A percentile compares a stretch with the other conserved stretches of the same genome.
These are phyloP conservation scores for Acacia acuminata DNA, from an alignment of 306 rosid genomes.

Conservation along the genomic window DNA sequence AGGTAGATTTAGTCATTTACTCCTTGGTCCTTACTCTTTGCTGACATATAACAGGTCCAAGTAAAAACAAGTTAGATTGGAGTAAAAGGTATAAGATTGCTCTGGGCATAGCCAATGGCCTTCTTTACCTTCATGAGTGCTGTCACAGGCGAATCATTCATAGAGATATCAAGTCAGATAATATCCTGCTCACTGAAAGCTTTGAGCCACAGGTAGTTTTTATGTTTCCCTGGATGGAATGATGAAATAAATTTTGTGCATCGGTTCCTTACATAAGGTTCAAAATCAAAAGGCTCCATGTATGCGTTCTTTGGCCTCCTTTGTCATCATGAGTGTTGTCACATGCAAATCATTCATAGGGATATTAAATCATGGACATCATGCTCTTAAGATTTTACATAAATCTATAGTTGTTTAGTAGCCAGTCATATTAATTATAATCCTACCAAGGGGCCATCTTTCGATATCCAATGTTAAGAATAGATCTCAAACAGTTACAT, in stretches of 20 bases:
- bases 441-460: background rate
- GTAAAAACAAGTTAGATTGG: constrained; percentile 65
- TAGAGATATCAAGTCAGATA: constrained; percentile 90
- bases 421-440: background rate
- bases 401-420: background rate
- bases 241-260: background rate
- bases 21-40: background rate
- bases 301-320: background rate
- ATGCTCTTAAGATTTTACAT: background rate
- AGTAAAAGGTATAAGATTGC: constrained; percentile 75
- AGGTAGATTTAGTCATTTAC: background rate
- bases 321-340: background rate
- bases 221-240: constrained; percentile 13
- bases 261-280: background rate
- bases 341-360: background rate
- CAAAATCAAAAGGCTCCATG: background rate
- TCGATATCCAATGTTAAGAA: background rate
- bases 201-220: constrained; percentile 84
- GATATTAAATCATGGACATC: background rate
- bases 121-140: constrained; percentile 78
- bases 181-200: constrained; percentile 77
- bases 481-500: background rate
- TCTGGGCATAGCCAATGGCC: constrained; percentile 76
- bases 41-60: constrained; percentile 47
- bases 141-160: constrained; percentile 88